phyloP scores from a whole-genome alignment of 2,329 filamentous ascomycete species.

The Phaeosphaeriaceae sp. region DNA sequence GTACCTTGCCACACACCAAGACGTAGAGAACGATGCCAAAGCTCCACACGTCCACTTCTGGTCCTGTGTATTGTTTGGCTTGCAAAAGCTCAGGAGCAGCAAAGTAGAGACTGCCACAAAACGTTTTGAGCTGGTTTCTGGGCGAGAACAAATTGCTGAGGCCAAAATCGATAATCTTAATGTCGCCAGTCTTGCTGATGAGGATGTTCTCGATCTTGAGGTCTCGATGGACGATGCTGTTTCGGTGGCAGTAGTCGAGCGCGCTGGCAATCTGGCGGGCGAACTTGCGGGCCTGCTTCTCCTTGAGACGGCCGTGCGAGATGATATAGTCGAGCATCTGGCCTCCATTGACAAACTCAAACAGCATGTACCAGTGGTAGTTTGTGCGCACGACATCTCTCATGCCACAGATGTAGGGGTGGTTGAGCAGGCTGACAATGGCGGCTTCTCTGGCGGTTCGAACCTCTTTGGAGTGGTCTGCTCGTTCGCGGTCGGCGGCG shows the following conservation, averaged over 20 bases:
- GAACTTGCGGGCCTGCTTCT: slow-evolving; percentile 98
- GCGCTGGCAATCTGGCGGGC: slow-evolving; percentile 96
- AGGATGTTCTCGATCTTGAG: slow-evolving; percentile 99
- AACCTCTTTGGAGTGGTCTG: slow-evolving; percentile 96
- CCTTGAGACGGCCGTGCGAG: slow-evolving; percentile 94
- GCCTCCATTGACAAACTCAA: slow-evolving; percentile 97
- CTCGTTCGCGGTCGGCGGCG: slow-evolving; percentile 79
- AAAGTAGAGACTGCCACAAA: slow-evolving; percentile 97
- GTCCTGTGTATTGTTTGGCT: slow-evolving; percentile 91
- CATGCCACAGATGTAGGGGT: slow-evolving; percentile 95
- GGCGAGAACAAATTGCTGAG: slow-evolving; percentile 96
- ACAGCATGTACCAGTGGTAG: slow-evolving; percentile 99
- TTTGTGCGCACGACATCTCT: slow-evolving; percentile 94
- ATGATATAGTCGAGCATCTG: slow-evolving; percentile 99
- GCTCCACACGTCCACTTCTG: slow-evolving; percentile 98
- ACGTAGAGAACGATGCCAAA: slow-evolving; percentile 98
- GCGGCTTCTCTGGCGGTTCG: slow-evolving; percentile 93
- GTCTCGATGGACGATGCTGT: slow-evolving; percentile 97
- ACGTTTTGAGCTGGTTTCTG: slow-evolving; percentile 85
- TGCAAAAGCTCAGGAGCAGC: slow-evolving; percentile 94
- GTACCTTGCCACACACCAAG: slow-evolving; percentile 95
- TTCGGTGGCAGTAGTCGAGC: slow-evolving; percentile 95
- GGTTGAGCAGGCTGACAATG: slow-evolving; percentile 91
- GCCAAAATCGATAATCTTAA: slow-evolving; percentile 99
- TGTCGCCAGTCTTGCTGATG: slow-evolving; percentile 98